phyloP scores from a whole-genome alignment of 768 basidiomycete species.

The Macrolepiota dolichaula region DNA sequence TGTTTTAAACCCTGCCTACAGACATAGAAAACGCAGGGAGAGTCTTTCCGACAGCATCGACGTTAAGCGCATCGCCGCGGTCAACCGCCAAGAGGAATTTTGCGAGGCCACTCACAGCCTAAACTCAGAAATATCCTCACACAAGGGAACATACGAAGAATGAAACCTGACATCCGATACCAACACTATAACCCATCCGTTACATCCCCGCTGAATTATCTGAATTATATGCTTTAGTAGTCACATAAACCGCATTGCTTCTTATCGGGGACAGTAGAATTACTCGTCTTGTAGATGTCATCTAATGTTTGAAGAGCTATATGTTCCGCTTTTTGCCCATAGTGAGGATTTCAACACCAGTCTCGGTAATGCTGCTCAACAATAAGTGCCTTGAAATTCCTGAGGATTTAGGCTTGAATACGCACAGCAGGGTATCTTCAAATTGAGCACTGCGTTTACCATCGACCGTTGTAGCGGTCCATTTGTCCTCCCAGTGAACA shows the following conservation, averaged over 20 bases:
- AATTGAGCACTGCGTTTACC: slow-evolving; percentile 94
- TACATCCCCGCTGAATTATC: neutral
- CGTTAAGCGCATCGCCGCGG: slow-evolving; percentile 58
- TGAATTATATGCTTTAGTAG: neutral
- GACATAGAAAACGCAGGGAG: slow-evolving; percentile 50
- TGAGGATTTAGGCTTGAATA: slow-evolving; percentile 15
- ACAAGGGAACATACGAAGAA: slow-evolving; percentile 22
- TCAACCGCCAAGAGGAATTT: slow-evolving; percentile 59
- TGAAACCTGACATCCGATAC: neutral
- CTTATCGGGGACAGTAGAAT: neutral
- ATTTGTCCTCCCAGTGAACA: slow-evolving; percentile 90
- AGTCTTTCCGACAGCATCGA: slow-evolving; percentile 65
- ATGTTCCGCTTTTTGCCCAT: slow-evolving; percentile 30
- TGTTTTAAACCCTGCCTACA: slow-evolving; percentile 39
- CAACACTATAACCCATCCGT: too few species aligned
- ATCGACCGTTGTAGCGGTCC: slow-evolving; percentile 93
- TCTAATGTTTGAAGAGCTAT: neutral
- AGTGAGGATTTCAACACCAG: slow-evolving; percentile 85
- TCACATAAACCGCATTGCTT: neutral
- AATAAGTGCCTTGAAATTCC: neutral
- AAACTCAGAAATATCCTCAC: slow-evolving; percentile 55
- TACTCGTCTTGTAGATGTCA: neutral
- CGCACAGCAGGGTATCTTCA: slow-evolving; percentile 93
- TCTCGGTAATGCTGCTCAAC: slow-evolving; percentile 76
- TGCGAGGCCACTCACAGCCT: slow-evolving; percentile 60